These are phyloP conservation scores for Aspergillus nomiae DNA, from an alignment of 2,329 filamentous ascomycete species.

Conservation along the genomic window DNA sequence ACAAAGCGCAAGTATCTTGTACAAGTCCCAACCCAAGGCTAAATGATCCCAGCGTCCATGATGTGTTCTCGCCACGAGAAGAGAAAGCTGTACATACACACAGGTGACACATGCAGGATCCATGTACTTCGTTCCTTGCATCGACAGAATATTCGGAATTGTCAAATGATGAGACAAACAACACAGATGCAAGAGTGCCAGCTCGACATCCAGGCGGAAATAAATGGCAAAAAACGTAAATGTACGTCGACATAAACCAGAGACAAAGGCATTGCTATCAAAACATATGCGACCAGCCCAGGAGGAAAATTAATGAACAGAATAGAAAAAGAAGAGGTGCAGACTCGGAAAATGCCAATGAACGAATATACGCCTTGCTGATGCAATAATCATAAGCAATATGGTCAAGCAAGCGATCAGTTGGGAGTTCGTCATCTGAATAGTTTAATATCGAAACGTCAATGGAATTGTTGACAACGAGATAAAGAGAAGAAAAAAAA, in stretches of 20 bases:
- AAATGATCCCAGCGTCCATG: background rate
- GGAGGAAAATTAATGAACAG: slow-evolving; percentile 10
- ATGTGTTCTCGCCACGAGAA: background rate
- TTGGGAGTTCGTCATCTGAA: slow-evolving; percentile 9
- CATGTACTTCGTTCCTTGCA: slow-evolving; percentile 9
- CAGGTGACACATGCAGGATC: background rate
- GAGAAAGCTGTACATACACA: background rate
- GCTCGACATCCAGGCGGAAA: slow-evolving; percentile 18
- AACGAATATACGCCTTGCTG: slow-evolving; percentile 24
- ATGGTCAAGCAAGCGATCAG: slow-evolving; percentile 19
- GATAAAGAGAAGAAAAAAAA: background rate
- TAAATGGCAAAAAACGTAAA: background rate
- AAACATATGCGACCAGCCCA: slow-evolving; percentile 7
- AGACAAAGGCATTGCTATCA: slow-evolving; percentile 1
- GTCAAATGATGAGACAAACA: background rate
- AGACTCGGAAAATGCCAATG: slow-evolving; percentile 13
- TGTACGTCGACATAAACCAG: background rate
- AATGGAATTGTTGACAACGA: background rate
- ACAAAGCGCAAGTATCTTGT: background rate
- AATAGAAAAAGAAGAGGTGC: slow-evolving; percentile 2
- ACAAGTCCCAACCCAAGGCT: background rate
- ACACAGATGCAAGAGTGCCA: slow-evolving; percentile 21
- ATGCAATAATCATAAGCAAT: slow-evolving; percentile 25
- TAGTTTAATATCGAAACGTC: background rate
- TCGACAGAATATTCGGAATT: background rate